Evolutionary conservation across 352 stramenopile species (phyloP), one percentile per base, ranked within the genome.

Genomic region (Globisporangium polare): DNA sequence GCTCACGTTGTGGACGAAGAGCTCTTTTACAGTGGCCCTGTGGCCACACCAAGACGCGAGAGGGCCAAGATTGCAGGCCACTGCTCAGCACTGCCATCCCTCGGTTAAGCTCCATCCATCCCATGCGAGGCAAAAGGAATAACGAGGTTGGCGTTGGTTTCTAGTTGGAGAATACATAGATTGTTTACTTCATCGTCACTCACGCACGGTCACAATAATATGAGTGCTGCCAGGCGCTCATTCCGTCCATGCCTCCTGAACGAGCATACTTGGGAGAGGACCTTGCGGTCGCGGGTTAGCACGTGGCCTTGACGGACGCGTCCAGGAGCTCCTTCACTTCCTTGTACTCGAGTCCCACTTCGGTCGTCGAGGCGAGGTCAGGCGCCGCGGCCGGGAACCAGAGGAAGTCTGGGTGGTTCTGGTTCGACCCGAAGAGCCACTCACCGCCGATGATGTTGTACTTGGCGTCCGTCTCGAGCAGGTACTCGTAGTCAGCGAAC

Each of bases 361-460:
- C 57, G 15, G 76, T 85, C 45, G 65, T 66, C 13, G 72, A 69
- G 17, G 59, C 62, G 56, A 69, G 66, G 62, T 74, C 76, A 1
- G 76, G 74, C 35, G 70, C 74, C 52, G 37, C 66, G 3, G 77
- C 69, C 18, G 77, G 73, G n/a, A 92, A 75, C 83, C 83, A 92
- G 2, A 90, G 47, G 57, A 92, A 92, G 47, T 92, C 83, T 0
- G 78, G 75, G 61, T 92, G 83, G 53, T 80, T 75, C 9, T 56
- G 61, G 49, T 74, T 82, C 49, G 79, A 88, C 3, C 61, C 71
- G 10, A 62, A 66, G 31, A 92, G 31, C 83, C 83, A 92, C 62
- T 92, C 83, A 3, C 83, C 83, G 49, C 83, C 83, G 13, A 90
- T 70, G 66, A 92, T 86, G 55, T 85, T 70, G 52, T 80, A 75